Evolutionary conservation across 495 filamentous ascomycete species (phyloP), one percentile per base, ranked within the genome.

Genomic region (Aspergillus funiculosus): DNA sequence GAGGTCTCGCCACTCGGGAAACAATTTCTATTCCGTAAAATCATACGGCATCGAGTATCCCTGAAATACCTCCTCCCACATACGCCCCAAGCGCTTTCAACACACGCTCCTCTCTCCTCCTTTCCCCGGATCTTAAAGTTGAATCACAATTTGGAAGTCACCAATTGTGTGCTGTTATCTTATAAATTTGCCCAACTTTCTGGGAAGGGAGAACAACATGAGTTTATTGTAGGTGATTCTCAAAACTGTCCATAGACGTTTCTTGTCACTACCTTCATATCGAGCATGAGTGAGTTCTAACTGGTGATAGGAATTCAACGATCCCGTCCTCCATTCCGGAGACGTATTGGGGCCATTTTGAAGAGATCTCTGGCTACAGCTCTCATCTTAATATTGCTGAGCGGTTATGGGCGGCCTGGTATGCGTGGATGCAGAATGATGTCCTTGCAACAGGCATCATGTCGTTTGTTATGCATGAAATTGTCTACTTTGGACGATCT

Each of bases 381-480:
- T 73, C 94, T 38, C 78, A 91, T 35, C 76, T 97, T 37, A 95
- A 92, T 65, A 67, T 86, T 38, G 72, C 81, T 54, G 91, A 97
- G 71, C 76, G 80, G 39, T 66, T 94, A 39, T 97, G 91, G 91
- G 85, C 87, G 18, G 87, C 91, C 61, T 87, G 91, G 91, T 97
- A 97, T 63, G 80, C 89, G n/a, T 97, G 83, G 79, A 94, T 97
- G 88, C 86, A 90, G 58, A 96, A 97, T 58, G 91, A 97, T 75
- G 81, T 85, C 35, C 82, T 97, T 26, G 91, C 91, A 38, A 97
- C 91, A 10, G 91, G 90, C 27, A 90, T 97, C 70, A 85, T 96
- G 86, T 94, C 87, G 37, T 97, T 97, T 66, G 62, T 84, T 44
- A 91, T 96, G 84, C 91, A 97, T 67, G 91, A 97, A 65, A 17